Evolutionary conservation across 176 grass and related monocot genomes (phyloP), one percentile per base, ranked within the genome.

Genomic region (Bothriochloa decipiens): DNA sequence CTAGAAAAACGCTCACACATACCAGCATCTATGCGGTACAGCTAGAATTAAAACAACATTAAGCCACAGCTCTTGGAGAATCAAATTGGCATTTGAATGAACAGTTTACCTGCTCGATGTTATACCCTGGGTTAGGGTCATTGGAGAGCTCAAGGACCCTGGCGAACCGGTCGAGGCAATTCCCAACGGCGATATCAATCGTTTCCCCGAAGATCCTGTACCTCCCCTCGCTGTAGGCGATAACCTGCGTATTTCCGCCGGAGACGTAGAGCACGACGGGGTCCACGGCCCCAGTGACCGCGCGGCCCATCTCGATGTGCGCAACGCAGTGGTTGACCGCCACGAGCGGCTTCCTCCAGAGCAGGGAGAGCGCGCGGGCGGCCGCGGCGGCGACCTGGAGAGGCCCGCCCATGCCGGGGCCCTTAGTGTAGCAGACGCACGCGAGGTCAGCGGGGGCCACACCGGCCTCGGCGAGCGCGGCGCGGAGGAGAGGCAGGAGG

Each of bases 291-390:
- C 93, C 85, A 22, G 93, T 98, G 42, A 98, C 93, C 15, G 82
- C 78, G 55, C 96, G 96, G 22, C 89, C 96, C 96, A 96, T 99
- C 86, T 99, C 96, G 77, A 99, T 91, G 81, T 99, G 93, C 18
- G 96, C 96, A 8, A 99, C 91, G 70, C 96, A 99, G 83, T 99
- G 93, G 43, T 99, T 99, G 35, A 99, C 96, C 4, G 87, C 93
- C 50, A 99, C 93, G 39, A 99, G 86, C 15, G 93, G 89, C 71
- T 99, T 99, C 33, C 80, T 17, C 96, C 91, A 96, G 11, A 99
- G 75, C 16, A 90, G 80, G 16, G 96, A 87, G 13, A 99, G 85
- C 46, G 88, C 91, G 64, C 93, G 89, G 12, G 92, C 87, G 12
- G 93, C 84, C 3, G 91, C 82, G 42, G 96, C 93, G 53, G 81